A percentile compares a stretch with the other conserved stretches of the same genome.
phyloP scores from a whole-genome alignment of 306 rosid genomes.

The Fragaria iinumae region DNA sequence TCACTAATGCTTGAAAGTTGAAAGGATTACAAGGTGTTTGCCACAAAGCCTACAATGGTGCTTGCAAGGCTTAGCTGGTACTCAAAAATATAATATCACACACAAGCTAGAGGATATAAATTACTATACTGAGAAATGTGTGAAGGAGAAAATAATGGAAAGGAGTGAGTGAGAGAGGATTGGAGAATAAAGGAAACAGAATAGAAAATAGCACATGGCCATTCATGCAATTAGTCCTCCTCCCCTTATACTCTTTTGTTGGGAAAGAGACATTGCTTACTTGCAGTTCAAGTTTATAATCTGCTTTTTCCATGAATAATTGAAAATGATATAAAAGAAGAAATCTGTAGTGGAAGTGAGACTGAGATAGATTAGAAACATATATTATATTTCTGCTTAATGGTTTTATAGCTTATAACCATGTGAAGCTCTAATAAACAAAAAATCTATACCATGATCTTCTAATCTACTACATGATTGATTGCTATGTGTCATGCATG shows the following conservation, averaged over 20 bases:
- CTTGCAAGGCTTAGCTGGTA: slow-evolving; percentile 3
- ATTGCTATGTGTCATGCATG: not conserved
- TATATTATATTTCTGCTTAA: not conserved
- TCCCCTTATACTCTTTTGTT: slow-evolving; percentile 8
- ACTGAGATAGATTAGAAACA: not conserved
- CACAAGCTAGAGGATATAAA: not conserved
- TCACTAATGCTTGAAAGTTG: not conserved
- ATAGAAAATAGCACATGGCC: slow-evolving; percentile 16
- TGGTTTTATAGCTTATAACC: not conserved
- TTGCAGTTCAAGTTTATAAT: slow-evolving; percentile 59
- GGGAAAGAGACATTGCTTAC: slow-evolving; percentile 41
- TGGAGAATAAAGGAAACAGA: slow-evolving; percentile 29
- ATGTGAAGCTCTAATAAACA: not conserved
- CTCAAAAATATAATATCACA: not conserved
- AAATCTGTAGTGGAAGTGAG: not conserved
- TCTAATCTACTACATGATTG: not conserved
- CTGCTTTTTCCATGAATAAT: slow-evolving; percentile 21
- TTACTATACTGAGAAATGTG: slow-evolving; percentile 10
- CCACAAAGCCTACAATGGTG: slow-evolving; percentile 5
- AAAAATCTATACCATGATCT: not conserved
- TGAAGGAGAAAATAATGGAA: slow-evolving; percentile 21
- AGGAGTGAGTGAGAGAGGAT: slow-evolving; percentile 5
- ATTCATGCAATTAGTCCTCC: not conserved
- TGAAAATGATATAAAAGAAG: not conserved
- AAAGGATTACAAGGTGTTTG: not conserved